phyloP scores from a whole-genome alignment of 176 grass and related monocot species.

The Echinochloa phyllopogon region DNA sequence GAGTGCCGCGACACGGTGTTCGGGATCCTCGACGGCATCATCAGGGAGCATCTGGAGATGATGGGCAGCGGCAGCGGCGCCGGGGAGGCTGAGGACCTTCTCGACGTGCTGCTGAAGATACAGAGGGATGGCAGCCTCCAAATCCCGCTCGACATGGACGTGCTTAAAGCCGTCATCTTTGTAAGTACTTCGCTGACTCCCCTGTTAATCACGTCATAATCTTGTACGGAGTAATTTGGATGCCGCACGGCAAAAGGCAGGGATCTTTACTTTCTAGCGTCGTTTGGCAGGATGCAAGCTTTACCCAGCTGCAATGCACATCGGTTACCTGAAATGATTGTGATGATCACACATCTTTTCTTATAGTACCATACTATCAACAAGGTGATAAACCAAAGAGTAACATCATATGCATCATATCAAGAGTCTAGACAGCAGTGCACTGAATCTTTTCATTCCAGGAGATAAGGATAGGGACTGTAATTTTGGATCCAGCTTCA shows the following conservation, averaged over 20 bases:
- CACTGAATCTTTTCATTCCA: too few species aligned
- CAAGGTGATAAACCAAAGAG: too few species aligned
- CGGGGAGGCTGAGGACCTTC: slow-evolving; percentile 47
- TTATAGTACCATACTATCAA: too few species aligned
- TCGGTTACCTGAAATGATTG: not conserved
- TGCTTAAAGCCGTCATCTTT: slow-evolving; percentile 63
- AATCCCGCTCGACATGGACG: slow-evolving; percentile 47
- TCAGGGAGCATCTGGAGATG: slow-evolving; percentile 52
- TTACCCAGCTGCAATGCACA: not conserved
- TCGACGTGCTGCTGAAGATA: slow-evolving; percentile 65
- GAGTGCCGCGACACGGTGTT: slow-evolving; percentile 42
- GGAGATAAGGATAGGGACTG: too few species aligned
- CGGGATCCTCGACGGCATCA: slow-evolving; percentile 60
- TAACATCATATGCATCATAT: too few species aligned
- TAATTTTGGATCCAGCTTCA: too few species aligned
- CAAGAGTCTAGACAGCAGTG: too few species aligned
- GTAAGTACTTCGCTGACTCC: slow-evolving; percentile 24
- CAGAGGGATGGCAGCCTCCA: slow-evolving; percentile 40
- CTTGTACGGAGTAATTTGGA: not conserved
- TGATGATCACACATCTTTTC: not conserved
- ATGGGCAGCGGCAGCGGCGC: not conserved
- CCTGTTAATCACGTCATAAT: not conserved
- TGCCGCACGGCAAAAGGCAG: not conserved
- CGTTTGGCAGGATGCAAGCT: not conserved
- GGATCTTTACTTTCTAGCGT: not conserved